Base-by-base conservation (phyloP, 352 stramenopile species). In the Pythium phragmiticola region DNA sequence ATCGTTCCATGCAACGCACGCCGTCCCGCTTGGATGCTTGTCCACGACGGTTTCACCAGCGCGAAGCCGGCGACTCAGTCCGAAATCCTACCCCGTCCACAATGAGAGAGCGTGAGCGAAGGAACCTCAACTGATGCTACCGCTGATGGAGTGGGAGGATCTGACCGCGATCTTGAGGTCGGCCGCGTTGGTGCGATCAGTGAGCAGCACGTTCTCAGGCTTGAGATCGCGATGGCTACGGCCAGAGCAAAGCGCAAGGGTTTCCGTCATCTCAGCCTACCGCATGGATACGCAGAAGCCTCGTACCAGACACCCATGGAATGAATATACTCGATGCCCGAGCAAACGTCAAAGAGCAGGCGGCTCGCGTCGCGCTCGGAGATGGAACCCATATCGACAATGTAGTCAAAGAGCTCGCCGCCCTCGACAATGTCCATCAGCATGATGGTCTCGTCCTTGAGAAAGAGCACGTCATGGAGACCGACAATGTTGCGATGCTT, bases 361-460 rank as follows among this genome's bases (percentile, higher is more conserved):
- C 75, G 77, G 55, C 78, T 88, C 2, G 84, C 84, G 53, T 93
- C 84, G 33, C 80, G 70, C 57, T 93, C 84, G 3, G 84, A 90
- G 30, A 90, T 80, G 11, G 84, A 90, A 52, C 84, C 84, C 84
- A 68, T 69, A 52, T 88, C 73, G 17, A 89, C 82, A 33, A 93
- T 93, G 58, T 88, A 93, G 70, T 91, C 77, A 53, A 93, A 91
- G 7, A 93, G 71, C 61, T 93, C 82, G 30, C 84, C 82, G 47
- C 84, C 84, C 70, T 87, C 68, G 19, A 90, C 80, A 12, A 93
- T 72, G 50, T 93, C 84, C 55, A 72, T 90, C 60, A 93, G 72
- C 82, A 93, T 90, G 55, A 91, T 90, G 9, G 80, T 91, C 64
- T 89, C 76, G 28, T 86, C 66, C 41, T 84, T 68, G 4, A 78